A percentile compares a stretch with the other conserved stretches of the same genome.
Conservation (phyloP, 2,329 filamentous ascomycete genomes). For the Helicocarpus griseus region DNA sequence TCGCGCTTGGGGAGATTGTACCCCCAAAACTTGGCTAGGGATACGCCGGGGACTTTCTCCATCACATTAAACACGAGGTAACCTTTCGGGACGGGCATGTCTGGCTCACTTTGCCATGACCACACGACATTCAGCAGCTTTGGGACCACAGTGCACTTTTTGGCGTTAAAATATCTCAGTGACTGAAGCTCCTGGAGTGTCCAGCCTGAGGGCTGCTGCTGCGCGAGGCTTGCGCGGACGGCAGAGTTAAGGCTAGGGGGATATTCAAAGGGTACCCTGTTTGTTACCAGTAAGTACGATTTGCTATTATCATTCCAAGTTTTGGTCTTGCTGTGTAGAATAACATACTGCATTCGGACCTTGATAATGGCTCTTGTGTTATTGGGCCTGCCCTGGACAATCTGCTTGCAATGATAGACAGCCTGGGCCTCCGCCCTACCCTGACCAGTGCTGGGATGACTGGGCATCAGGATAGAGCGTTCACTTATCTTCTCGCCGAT, state of each 20-base stretch:
- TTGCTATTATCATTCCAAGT: not conserved
- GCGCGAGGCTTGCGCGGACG: not conserved
- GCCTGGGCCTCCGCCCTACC: not conserved
- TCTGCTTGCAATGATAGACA: conserved; percentile 1
- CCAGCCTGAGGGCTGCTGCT: not conserved
- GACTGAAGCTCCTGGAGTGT: not conserved
- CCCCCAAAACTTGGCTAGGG: not conserved
- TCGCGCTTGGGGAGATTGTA: not conserved
- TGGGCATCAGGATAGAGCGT: not conserved
- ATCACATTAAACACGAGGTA: not conserved
- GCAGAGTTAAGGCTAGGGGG: not conserved
- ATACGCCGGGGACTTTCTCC: not conserved
- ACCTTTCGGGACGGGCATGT: not conserved
- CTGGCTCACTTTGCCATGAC: not conserved
- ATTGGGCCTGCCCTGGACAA: not conserved
- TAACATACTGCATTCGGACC: conserved; percentile 1
- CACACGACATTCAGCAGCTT: not conserved
- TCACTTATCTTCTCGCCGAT: not conserved
- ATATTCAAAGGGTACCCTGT: not conserved
- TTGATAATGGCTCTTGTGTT: not conserved
- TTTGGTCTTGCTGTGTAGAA: not conserved
- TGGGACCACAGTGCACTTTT: not conserved
- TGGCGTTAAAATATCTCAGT: not conserved
- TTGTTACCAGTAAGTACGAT: not conserved
- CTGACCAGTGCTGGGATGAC: not conserved